These are phyloP conservation scores for Conoideocrella luteorostrata DNA, from an alignment of 2,329 filamentous ascomycete species.

Conservation along the genomic window DNA sequence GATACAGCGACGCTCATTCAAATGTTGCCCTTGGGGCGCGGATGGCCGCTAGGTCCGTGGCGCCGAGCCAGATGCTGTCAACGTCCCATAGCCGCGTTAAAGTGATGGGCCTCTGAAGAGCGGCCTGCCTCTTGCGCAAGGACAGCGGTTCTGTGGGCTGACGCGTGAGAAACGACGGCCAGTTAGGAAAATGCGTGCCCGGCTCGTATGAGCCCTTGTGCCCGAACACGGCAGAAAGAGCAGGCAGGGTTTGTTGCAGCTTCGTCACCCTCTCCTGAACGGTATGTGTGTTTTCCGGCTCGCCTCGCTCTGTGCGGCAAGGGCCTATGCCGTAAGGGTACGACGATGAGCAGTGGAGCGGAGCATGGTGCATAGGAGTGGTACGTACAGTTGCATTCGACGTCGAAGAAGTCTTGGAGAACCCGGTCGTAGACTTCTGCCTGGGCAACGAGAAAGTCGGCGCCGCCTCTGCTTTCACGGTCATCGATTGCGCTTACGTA, in stretches of 20 bases:
- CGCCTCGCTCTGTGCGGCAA: background rate
- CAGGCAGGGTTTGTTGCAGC: background rate
- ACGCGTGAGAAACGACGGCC: background rate
- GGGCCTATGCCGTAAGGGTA: background rate
- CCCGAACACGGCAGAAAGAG: background rate
- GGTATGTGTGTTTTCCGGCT: background rate
- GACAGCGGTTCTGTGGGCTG: background rate
- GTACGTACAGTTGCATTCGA: background rate
- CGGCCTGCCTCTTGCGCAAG: background rate
- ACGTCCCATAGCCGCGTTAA: slow-evolving; percentile 8
- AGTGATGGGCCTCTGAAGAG: background rate
- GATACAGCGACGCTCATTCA: no score
- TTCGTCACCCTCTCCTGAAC: background rate
- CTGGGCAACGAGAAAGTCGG: background rate
- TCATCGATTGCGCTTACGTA: no score
- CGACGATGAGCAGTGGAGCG: background rate
- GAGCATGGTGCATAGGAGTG: no score
- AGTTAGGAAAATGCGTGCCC: background rate
- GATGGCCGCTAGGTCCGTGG: background rate
- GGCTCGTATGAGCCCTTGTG: background rate
- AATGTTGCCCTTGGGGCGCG: background rate
- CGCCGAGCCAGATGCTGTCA: slow-evolving; percentile 8
- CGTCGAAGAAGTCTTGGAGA: background rate
- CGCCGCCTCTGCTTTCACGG: no score
- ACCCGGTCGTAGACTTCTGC: background rate